A percentile compares a stretch with the other conserved stretches of the same genome.
Evolutionary conservation across 1,284 basidiomycete species (phyloP).

Genomic region (Cryptococcus sp.): DNA sequence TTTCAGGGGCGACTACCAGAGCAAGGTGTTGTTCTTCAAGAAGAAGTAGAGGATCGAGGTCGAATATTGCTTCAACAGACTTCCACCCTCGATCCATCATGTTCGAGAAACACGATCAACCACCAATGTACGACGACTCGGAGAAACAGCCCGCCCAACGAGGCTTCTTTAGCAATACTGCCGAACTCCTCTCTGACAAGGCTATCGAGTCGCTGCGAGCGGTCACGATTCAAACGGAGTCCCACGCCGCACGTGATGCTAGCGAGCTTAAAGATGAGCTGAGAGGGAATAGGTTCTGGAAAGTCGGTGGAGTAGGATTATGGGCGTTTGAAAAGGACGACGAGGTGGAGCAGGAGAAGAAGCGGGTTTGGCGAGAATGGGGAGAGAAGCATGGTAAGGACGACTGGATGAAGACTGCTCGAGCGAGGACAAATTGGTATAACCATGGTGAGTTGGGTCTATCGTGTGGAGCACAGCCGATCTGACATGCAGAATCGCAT

Average conservation of each 20-base stretch:
- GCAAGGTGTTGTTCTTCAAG: no score
- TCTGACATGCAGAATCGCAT: slow-evolving; percentile 12
- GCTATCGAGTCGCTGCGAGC: slow-evolving; percentile 20
- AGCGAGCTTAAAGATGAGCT: slow-evolving; percentile 32
- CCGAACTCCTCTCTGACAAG: slow-evolving; percentile 13
- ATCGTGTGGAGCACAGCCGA: neutral
- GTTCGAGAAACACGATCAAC: no score
- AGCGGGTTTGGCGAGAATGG: slow-evolving; percentile 28
- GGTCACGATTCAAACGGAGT: slow-evolving; percentile 21
- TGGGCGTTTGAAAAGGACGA: slow-evolving; percentile 27
- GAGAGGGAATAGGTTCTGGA: slow-evolving; percentile 32
- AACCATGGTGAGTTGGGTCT: slow-evolving; percentile 15
- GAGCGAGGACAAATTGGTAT: slow-evolving; percentile 54
- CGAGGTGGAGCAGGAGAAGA: slow-evolving; percentile 24
- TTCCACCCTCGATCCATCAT: no score
- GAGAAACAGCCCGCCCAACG: neutral
- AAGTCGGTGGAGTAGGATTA: slow-evolving; percentile 35
- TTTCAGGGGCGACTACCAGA: no score
- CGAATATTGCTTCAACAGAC: no score
- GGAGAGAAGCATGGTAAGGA: slow-evolving; percentile 18
- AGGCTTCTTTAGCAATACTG: neutral
- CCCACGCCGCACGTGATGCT: slow-evolving; percentile 15
- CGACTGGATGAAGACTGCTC: slow-evolving; percentile 63
- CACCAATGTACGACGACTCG: no score
- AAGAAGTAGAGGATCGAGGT: no score